Evolutionary conservation across 371 early-diverging fungal genomes (phyloP).

Genomic region (Synchytrium microbalum): DNA sequence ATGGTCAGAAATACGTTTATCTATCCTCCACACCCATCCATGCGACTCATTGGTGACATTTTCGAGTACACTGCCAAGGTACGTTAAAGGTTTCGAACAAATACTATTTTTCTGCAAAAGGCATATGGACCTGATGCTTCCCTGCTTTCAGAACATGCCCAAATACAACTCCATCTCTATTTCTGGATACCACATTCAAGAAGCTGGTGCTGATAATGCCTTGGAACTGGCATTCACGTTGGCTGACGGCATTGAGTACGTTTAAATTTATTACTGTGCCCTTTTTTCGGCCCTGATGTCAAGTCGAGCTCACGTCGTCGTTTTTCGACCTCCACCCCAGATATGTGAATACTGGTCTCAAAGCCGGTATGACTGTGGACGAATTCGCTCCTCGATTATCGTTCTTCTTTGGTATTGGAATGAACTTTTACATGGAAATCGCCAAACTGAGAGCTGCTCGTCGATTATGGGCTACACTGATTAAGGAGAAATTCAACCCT

Average conservation of each 20-base stretch:
- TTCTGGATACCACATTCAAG: constrained; percentile 85
- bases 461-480: constrained; percentile 68
- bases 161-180: constrained; percentile 87
- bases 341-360: constrained; percentile 43
- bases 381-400: constrained; percentile 80
- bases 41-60: constrained; percentile 79
- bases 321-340: neutral
- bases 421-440: constrained; percentile 91
- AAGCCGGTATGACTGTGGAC: constrained; percentile 76
- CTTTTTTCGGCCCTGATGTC: no score
- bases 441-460: constrained; percentile 83
- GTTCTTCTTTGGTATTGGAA: constrained; percentile 85
- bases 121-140: constrained; percentile 8
- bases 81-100: constrained; percentile 2
- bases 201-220: constrained; percentile 78
- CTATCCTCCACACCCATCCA: constrained; percentile 76
- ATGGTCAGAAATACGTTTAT: constrained; percentile 89
- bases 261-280: constrained; percentile 20
- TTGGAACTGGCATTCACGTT: constrained; percentile 81
- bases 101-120: neutral
- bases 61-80: constrained; percentile 71
- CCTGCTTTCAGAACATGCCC: constrained; percentile 58
- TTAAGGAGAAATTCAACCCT: constrained; percentile 70
- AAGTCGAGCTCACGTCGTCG: no score
- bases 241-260: constrained; percentile 78